Base-by-base conservation (phyloP, 2,329 filamentous ascomycete genomes). In the Phaeoacremonium minimum region DNA sequence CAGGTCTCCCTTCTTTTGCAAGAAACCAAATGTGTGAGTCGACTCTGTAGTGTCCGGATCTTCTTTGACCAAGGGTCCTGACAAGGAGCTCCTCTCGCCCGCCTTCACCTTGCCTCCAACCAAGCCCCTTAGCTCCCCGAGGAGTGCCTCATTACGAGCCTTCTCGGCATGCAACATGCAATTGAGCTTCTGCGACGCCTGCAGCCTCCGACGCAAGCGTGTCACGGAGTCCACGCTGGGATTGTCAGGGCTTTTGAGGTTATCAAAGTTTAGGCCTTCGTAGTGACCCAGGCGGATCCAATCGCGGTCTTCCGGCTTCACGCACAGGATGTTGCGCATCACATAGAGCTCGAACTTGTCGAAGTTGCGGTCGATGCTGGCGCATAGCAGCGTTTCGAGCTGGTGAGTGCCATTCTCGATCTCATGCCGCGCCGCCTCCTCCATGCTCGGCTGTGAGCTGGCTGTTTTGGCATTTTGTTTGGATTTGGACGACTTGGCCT, bases 291-390 rank as follows among this genome's bases (percentile, higher is more conserved):
- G 67, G 36, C 84, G 72, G 46, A 97, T 82, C 79, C 85, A 96
- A 40, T 78, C 75, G 50, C 85, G 69, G 43, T 91, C 85, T 18
- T 82, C 77, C 33, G 77, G 77, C 22, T 59, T 57, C 28, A 91
- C 78, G 28, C 77, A 83, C 45, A 93, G 64, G 48, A 90, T 85
- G 56, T 96, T 96, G 46, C 88, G 74, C 68, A 98, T 72, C 35
- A 88, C 83, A 65, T 91, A 96, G 38, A 98, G 85, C 67, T 93
- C 87, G 51, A 91, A 84, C 45, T 85, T 81, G 66, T 93, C 87
- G 55, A 91, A 91, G 47, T 87, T 86, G 60, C 83, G 85, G 62
- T 93, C 87, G 46, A 91, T 87, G 50, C 81, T 85, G 30, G 84
- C 77, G 60, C 87, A 87, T 18, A 91, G 73, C 7, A 93, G 70